These are phyloP conservation scores for Neospermospora avenae DNA, from an alignment of 2,329 filamentous ascomycete genomes.

Conservation along the genomic window DNA sequence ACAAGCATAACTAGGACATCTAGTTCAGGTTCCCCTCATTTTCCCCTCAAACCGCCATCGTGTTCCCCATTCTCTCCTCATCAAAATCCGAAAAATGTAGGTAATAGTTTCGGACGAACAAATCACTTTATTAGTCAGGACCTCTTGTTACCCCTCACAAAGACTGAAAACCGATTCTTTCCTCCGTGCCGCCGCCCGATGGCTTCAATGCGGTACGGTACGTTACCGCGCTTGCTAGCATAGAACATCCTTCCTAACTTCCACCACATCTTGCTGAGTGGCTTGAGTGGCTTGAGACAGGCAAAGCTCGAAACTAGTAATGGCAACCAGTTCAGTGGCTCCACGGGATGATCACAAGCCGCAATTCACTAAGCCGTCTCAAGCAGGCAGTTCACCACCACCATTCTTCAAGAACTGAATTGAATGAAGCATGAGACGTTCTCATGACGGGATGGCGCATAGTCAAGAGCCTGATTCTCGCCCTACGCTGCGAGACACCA, in stretches of 20 bases:
- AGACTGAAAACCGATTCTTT: neutral
- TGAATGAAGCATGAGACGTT: constrained; percentile 7
- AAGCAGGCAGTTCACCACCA: constrained; percentile 8
- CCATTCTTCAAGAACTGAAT: neutral
- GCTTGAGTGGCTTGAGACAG: constrained; percentile 4
- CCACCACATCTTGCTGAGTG: neutral
- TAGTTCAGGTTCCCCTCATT: neutral
- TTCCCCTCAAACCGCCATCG: neutral
- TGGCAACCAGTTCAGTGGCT: neutral
- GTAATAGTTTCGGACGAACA: constrained; percentile 2
- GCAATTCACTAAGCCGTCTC: constrained; percentile 6
- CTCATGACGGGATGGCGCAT: constrained; percentile 10
- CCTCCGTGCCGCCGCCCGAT: neutral
- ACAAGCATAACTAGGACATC: neutral
- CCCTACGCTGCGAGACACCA: neutral
- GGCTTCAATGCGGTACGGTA: neutral
- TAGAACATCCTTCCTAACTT: neutral
- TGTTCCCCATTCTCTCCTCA: neutral
- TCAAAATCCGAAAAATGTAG: neutral
- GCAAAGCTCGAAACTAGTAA: neutral
- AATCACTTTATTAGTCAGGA: neutral
- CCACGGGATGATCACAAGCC: constrained; percentile 10
- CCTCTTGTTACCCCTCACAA: neutral
- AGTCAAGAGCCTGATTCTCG: neutral
- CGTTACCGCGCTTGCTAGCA: too few species aligned